Percentiles rank a stretch among this genome's conserved stretches.
Evolutionary conservation across 2,329 filamentous ascomycete genomes (phyloP).

Genomic region (Cladosporium phlei): DNA sequence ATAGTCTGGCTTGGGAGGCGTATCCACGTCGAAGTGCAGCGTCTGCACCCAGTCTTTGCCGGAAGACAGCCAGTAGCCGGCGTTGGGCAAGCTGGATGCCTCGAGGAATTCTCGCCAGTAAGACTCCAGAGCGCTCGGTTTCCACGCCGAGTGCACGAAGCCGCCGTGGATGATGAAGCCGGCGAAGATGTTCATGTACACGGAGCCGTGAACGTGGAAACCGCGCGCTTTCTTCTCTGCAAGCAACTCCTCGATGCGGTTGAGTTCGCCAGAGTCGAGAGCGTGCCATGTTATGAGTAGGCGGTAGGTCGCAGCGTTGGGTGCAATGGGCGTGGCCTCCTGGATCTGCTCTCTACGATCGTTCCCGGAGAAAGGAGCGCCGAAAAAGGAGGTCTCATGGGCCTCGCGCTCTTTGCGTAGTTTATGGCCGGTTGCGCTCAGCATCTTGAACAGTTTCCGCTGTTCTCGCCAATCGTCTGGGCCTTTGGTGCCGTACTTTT

Average conservation of each 20-base stretch:
- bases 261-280: slow-evolving; percentile 63
- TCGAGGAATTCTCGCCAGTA: slow-evolving; percentile 63
- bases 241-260: slow-evolving; percentile 65
- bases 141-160: slow-evolving; percentile 65
- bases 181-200: slow-evolving; percentile 78
- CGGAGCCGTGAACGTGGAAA: slow-evolving; percentile 65
- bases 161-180: slow-evolving; percentile 74
- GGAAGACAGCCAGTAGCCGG: not conserved
- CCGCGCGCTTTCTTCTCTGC: slow-evolving; percentile 71
- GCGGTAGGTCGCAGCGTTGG: slow-evolving; percentile 73
- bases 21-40: not conserved
- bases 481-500: slow-evolving; percentile 29
- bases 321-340: slow-evolving; percentile 59
- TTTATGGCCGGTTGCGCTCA: slow-evolving; percentile 42
- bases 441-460: slow-evolving; percentile 42
- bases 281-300: slow-evolving; percentile 74
- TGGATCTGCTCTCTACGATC: slow-evolving; percentile 54
- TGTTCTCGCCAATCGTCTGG: slow-evolving; percentile 39
- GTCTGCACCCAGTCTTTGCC: not conserved
- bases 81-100: slow-evolving; percentile 19
- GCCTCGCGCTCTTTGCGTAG: slow-evolving; percentile 47
- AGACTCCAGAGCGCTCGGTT: slow-evolving; percentile 58
- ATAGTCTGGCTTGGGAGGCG: too few species aligned
- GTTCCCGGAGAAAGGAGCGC: slow-evolving; percentile 20
- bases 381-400: slow-evolving; percentile 41